Evolutionary conservation across 345 rosid genomes (phyloP).

Genomic region (Populus pruinosa): DNA sequence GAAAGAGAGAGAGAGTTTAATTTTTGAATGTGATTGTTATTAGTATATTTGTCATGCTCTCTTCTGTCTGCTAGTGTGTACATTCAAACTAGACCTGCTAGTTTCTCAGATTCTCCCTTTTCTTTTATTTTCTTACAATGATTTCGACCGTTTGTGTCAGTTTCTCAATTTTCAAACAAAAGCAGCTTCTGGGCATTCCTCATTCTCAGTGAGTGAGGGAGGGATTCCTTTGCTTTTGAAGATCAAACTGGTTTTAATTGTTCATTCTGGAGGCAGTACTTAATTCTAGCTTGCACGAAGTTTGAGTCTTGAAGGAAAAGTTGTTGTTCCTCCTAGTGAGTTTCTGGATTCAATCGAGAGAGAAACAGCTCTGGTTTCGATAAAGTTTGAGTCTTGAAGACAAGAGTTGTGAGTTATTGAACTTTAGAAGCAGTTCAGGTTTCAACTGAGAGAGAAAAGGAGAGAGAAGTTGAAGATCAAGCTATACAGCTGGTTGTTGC

Average conservation of each 20-base stretch:
- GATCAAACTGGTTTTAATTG: not conserved
- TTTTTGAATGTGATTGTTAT: slow-evolving; percentile 40
- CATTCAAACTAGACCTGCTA: slow-evolving; percentile 22
- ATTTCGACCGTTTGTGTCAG: slow-evolving; percentile 31
- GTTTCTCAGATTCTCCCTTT: not conserved
- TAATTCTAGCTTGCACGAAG: not conserved
- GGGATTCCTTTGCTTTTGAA: slow-evolving; percentile 5
- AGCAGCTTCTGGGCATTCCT: slow-evolving; percentile 24
- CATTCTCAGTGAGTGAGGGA: not conserved
- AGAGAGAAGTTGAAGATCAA: slow-evolving; percentile 35
- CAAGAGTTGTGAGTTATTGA: slow-evolving; percentile 11
- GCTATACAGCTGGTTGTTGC: slow-evolving; percentile 31
- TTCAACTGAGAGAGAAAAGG: slow-evolving; percentile 10
- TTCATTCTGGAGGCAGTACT: not conserved
- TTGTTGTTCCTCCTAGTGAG: not conserved
- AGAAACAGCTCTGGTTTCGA: not conserved
- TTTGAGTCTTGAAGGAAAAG: not conserved
- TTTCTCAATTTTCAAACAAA: slow-evolving; percentile 12
- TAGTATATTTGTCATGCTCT: not conserved
- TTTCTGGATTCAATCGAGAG: not conserved
- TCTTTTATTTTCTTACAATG: not conserved
- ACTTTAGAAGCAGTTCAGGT: slow-evolving; percentile 22
- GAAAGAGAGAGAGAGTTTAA: slow-evolving; percentile 22
- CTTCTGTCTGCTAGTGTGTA: slow-evolving; percentile 10
- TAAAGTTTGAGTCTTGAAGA: slow-evolving; percentile 6